These are phyloP conservation scores for Penicillium sp. DNA, from an alignment of 2,329 filamentous ascomycete genomes.

Conservation along the genomic window DNA sequence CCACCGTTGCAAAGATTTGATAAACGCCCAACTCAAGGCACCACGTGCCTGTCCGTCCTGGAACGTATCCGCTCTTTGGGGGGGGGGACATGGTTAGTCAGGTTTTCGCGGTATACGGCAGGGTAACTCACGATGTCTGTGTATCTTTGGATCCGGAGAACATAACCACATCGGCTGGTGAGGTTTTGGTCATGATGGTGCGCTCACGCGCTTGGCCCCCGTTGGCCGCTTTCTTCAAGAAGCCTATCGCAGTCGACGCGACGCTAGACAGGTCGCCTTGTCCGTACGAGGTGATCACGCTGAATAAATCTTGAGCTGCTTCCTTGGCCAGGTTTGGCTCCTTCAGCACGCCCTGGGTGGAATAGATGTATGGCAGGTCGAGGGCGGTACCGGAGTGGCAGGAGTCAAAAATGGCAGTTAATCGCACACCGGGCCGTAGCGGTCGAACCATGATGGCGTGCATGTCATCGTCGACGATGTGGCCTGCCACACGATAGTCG, in stretches of 20 bases:
- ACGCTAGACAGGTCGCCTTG: constrained; percentile 80
- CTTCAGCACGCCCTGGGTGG: constrained; percentile 64
- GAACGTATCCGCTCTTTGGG: constrained; percentile 75
- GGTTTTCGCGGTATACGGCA: neutral
- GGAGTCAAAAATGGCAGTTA: constrained; percentile 67
- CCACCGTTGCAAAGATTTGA: constrained; percentile 81
- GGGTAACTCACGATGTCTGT: constrained; percentile 61
- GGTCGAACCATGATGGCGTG: constrained; percentile 73
- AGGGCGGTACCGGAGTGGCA: constrained; percentile 67
- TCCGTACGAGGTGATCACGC: constrained; percentile 71
- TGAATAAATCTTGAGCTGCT: constrained; percentile 62
- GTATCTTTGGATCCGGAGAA: constrained; percentile 95
- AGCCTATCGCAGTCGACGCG: constrained; percentile 71
- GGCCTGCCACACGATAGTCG: constrained; percentile 65
- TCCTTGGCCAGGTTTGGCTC: constrained; percentile 67
- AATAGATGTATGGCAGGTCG: constrained; percentile 67
- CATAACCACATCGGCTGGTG: constrained; percentile 93
- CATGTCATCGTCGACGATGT: constrained; percentile 77
- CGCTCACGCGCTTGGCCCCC: constrained; percentile 76
- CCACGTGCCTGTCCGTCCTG: constrained; percentile 88
- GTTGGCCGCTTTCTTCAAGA: constrained; percentile 82
- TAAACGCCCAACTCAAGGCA: constrained; percentile 97
- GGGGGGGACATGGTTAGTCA: neutral
- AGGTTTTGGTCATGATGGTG: constrained; percentile 84
- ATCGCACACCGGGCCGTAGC: constrained; percentile 79